phyloP scores from a whole-genome alignment of 164 flowering plant species.

The Amborella trichopoda region DNA sequence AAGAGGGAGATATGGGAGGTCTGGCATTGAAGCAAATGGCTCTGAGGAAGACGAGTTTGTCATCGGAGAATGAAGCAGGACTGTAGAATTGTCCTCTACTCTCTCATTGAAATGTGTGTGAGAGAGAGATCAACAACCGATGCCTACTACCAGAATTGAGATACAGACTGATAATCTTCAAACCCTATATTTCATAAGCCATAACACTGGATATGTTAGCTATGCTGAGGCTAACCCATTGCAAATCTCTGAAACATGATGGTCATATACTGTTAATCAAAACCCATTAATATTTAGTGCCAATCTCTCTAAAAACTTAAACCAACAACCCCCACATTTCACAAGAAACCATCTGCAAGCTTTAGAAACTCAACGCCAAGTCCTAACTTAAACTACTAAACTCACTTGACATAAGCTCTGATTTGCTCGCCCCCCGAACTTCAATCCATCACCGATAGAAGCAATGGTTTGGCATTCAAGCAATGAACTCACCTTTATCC shows the following conservation, averaged over 20 bases:
- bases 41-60: no score
- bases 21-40: no score
- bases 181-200: conserved; percentile 85
- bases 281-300: conserved; percentile 11
- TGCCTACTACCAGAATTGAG: no score
- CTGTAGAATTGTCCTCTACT: no score
- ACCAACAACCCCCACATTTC: conserved; percentile 34
- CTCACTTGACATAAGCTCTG: background rate
- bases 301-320: no score
- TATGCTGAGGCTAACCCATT: conserved; percentile 42
- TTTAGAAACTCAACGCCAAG: background rate
- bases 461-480: background rate
- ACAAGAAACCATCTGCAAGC: conserved; percentile 42
- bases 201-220: conserved; percentile 58
- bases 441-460: background rate
- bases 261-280: conserved; percentile 32
- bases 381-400: no score
- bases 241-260: conserved; percentile 36
- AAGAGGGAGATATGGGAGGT: conserved; percentile 1
- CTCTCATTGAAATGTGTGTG: no score
- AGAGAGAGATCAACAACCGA: no score
- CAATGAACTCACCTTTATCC: background rate
- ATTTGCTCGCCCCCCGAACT: background rate
- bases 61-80: no score
- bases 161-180: conserved; percentile 74